Base-by-base conservation (phyloP, 2,329 filamentous ascomycete species). In the Colletotrichum sp. region DNA sequence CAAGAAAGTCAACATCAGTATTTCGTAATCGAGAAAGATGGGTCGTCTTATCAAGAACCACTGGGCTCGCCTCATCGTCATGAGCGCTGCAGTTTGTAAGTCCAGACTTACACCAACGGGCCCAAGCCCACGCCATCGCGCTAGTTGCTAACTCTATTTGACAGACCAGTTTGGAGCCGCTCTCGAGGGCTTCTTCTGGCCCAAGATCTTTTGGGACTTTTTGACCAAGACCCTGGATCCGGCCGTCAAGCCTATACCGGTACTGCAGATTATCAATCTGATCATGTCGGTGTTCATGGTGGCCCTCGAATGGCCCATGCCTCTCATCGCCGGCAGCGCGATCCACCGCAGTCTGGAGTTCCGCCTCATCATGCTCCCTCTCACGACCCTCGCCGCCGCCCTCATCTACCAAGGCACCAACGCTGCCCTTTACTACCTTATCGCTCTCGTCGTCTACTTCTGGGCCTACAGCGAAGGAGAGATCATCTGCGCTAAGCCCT, bases 41-140 rank as follows among this genome's bases (percentile, higher is more conserved):
- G 97, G 97, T 86, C 97, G 94, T 87, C 93, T 99, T 83, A 99
- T 99, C 89, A 99, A 99, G 91, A 99, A 99, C 89, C 97, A 99
- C 89, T 98, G 95, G 95, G 97, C 96, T 80, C 94, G 97, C 77
- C 93, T 99, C 82, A 97, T 99, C 83, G 91, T 98, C 85, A 89
- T 99, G 83, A 95, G 95, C 32, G 95, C 97, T 48, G 94, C 95
- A 78, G 85, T 89, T 73, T 96, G 94, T 96, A 92, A 77, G 89
- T 87, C 18, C n/a, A 32, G 39, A 21, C 55, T 70, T 32, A 7
- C 6, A 24, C 30, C 14, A 48, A 36, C 16, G 14, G 32, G 32
- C 30, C 7, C 30, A 57, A 74, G 14, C 13, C 10, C 16, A 43
- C 70, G 64, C 3, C 26, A 34, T 24, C 18, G 28, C 18, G 34